Percentiles rank a stretch among this genome's conserved stretches.
phyloP scores from a whole-genome alignment of 2,329 filamentous ascomycete genomes.

The Juglanconis juglandina region DNA sequence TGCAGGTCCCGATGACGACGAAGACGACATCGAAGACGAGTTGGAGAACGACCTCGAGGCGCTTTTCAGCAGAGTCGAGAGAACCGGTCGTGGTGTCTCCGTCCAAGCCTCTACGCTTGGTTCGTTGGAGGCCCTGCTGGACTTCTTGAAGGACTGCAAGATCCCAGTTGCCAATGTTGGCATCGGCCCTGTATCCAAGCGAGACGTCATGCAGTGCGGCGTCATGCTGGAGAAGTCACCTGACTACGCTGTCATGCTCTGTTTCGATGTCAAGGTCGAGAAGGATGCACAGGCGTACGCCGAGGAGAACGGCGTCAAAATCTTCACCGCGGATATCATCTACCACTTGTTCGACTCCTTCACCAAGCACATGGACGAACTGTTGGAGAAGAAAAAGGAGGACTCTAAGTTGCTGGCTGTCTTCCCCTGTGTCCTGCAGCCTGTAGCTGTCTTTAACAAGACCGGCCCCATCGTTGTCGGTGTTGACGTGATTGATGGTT shows the following conservation, averaged over 20 bases:
- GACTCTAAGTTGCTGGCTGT: slow-evolving; percentile 93
- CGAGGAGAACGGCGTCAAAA: slow-evolving; percentile 91
- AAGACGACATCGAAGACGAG: slow-evolving; percentile 94
- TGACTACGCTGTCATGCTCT: slow-evolving; percentile 98
- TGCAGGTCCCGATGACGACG: slow-evolving; percentile 90
- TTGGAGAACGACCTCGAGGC: slow-evolving; percentile 92
- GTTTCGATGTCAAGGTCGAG: slow-evolving; percentile 99
- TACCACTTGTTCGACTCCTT: slow-evolving; percentile 98
- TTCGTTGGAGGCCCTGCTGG: slow-evolving; percentile 90
- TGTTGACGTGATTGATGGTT: slow-evolving; percentile 91
- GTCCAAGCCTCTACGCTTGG: slow-evolving; percentile 97
- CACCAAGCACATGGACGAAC: slow-evolving; percentile 86
- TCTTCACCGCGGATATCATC: slow-evolving; percentile 98
- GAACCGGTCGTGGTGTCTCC: slow-evolving; percentile 87
- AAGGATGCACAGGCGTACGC: slow-evolving; percentile 91
- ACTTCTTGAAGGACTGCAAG: slow-evolving; percentile 94
- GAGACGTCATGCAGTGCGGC: slow-evolving; percentile 92
- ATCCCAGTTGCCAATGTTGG: slow-evolving; percentile 97
- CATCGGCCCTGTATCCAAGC: slow-evolving; percentile 96
- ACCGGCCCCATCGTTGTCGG: slow-evolving; percentile 91
- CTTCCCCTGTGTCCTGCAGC: slow-evolving; percentile 88
- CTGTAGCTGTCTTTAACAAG: slow-evolving; percentile 98
- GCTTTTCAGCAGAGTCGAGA: slow-evolving; percentile 86
- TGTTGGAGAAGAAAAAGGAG: slow-evolving; percentile 90
- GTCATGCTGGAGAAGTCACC: slow-evolving; percentile 95